phyloP scores from a whole-genome alignment of 2,329 filamentous ascomycete species.

The Apiospora phragmitis region DNA sequence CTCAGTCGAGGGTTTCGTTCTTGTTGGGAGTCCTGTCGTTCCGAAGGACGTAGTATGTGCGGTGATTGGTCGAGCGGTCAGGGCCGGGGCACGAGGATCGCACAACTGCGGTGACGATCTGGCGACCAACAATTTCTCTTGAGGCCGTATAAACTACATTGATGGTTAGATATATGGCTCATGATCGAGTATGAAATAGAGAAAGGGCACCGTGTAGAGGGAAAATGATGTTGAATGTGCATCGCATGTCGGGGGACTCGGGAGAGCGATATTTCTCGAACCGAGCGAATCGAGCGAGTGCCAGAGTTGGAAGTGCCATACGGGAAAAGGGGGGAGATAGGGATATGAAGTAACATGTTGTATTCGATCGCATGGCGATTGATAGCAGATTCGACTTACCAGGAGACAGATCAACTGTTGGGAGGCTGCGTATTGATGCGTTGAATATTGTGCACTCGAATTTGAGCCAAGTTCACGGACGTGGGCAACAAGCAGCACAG shows the following conservation, averaged over 20 bases:
- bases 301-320: not conserved
- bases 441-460: slow-evolving; percentile 25
- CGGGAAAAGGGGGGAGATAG: not conserved
- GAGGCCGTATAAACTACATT: not conserved
- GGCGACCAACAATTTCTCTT: not conserved
- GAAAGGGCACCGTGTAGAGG: not conserved
- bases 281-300: not conserved
- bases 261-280: slow-evolving; percentile 10
- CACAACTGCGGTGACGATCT: not conserved
- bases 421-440: slow-evolving; percentile 33
- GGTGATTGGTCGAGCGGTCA: not conserved
- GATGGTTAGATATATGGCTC: not conserved
- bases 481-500: slow-evolving; percentile 12
- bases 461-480: slow-evolving; percentile 24
- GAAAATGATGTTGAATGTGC: not conserved
- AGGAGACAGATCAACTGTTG: slow-evolving; percentile 32
- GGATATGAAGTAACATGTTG: slow-evolving; percentile 18
- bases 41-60: not conserved
- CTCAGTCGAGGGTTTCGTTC: not conserved
- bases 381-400: slow-evolving; percentile 37
- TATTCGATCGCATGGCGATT: slow-evolving; percentile 37
- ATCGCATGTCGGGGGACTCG: slow-evolving; percentile 1
- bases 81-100: not conserved
- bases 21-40: not conserved
- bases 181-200: not conserved